A percentile compares a stretch with the other conserved stretches of the same genome.
phyloP scores from a whole-genome alignment of 306 rosid species.

The Biancaea sappan region DNA sequence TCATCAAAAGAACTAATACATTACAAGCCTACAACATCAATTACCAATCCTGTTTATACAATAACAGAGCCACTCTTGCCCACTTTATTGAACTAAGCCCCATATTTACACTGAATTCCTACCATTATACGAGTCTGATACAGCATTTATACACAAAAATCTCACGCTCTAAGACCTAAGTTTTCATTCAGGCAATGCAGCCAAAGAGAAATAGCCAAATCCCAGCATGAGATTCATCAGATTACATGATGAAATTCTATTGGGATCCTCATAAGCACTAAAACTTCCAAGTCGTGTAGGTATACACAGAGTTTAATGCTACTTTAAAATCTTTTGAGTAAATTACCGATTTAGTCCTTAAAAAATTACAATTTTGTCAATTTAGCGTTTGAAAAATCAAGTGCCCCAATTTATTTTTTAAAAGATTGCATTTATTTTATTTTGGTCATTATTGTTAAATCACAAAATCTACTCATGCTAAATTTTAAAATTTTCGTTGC shows the following conservation, averaged over 20 bases:
- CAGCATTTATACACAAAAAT: neutral
- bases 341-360: too few relatives aligned
- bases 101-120: constrained; percentile 21
- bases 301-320: constrained; percentile 7
- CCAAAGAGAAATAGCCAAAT: neutral
- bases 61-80: neutral
- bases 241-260: neutral
- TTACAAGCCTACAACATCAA: neutral
- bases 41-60: neutral
- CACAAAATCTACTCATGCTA: too few relatives aligned
- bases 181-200: neutral
- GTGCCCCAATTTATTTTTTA: too few relatives aligned
- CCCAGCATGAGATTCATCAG: neutral
- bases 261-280: neutral
- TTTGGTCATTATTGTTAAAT: too few relatives aligned
- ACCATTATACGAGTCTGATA: neutral
- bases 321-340: too few relatives aligned
- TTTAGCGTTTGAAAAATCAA: too few relatives aligned
- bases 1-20: neutral
- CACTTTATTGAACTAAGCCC: neutral
- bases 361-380: too few relatives aligned
- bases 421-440: too few relatives aligned
- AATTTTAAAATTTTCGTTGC: too few relatives aligned
- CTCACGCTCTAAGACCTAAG: constrained; percentile 5
- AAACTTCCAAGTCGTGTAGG: neutral